Percentiles rank a stretch among this genome's conserved stretches.
phyloP scores from a whole-genome alignment of 495 filamentous ascomycete species.

The Hypoxylon perforatum region DNA sequence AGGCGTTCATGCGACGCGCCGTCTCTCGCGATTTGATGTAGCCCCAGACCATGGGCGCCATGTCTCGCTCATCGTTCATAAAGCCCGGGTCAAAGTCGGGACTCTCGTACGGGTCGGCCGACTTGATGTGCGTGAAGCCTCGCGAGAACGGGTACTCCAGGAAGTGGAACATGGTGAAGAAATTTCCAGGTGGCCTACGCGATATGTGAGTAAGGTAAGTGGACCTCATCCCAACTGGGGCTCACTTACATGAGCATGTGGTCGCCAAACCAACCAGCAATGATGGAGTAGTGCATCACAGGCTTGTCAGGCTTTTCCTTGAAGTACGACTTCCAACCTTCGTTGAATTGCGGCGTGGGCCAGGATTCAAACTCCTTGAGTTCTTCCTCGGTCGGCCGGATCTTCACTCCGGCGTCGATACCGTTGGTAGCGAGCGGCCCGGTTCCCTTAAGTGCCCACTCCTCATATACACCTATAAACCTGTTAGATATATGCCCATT shows the following conservation, averaged over 20 bases:
- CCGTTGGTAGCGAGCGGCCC: slow-evolving; percentile 85
- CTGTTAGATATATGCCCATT: slow-evolving; percentile 12
- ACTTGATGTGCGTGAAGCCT: slow-evolving; percentile 77
- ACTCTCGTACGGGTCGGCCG: slow-evolving; percentile 74
- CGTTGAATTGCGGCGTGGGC: slow-evolving; percentile 73
- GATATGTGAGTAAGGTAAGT: slow-evolving; percentile 18
- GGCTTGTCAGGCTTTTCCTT: slow-evolving; percentile 88
- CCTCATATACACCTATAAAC: slow-evolving; percentile 66
- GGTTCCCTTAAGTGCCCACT: slow-evolving; percentile 83
- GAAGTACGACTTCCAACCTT: slow-evolving; percentile 84
- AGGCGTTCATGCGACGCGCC: slow-evolving; percentile 78
- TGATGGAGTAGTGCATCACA: slow-evolving; percentile 83
- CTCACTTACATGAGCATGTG: slow-evolving; percentile 70
- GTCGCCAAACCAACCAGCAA: slow-evolving; percentile 74
- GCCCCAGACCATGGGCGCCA: slow-evolving; percentile 86
- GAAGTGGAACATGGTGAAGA: slow-evolving; percentile 92
- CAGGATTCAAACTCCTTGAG: slow-evolving; percentile 72
- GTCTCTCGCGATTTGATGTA: slow-evolving; percentile 91
- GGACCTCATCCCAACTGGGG: not conserved
- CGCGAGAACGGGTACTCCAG: slow-evolving; percentile 85
- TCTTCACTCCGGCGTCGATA: slow-evolving; percentile 85
- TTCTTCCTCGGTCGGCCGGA: slow-evolving; percentile 77
- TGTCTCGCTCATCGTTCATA: slow-evolving; percentile 86
- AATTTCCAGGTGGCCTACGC: slow-evolving; percentile 73
- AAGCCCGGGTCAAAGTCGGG: slow-evolving; percentile 87